Percentiles rank a stretch among this genome's conserved stretches.
phyloP scores from a whole-genome alignment of 2,329 filamentous ascomycete genomes.

The Microcyclospora pomicola region DNA sequence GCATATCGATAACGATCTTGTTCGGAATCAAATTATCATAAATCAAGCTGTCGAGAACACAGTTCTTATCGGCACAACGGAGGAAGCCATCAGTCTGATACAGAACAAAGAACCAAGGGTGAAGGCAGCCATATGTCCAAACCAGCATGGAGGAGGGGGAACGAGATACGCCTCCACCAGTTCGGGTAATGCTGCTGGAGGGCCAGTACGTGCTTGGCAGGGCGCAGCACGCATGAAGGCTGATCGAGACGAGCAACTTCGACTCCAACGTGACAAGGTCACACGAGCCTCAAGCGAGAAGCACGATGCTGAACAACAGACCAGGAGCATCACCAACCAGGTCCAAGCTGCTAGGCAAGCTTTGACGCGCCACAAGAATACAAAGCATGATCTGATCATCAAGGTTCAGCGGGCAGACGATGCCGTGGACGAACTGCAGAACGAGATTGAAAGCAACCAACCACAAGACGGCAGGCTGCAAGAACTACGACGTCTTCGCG shows the following conservation, averaged over 20 bases:
- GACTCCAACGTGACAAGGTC: conserved; percentile 29
- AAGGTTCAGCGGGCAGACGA: conserved; percentile 48
- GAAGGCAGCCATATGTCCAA: conserved; percentile 54
- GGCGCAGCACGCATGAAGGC: conserved; percentile 45
- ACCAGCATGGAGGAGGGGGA: conserved; percentile 46
- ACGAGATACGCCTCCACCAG: conserved; percentile 42
- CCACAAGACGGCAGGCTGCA: conserved; percentile 47
- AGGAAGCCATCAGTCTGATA: conserved; percentile 57
- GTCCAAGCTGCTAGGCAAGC: conserved; percentile 19
- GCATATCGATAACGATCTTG: conserved; percentile 62
- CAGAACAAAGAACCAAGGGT: conserved; percentile 44
- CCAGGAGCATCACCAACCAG: conserved; percentile 33
- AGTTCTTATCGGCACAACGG: conserved; percentile 56
- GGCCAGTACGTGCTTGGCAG: conserved; percentile 39
- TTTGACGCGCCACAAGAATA: conserved; percentile 36
- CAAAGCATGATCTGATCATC: conserved; percentile 37
- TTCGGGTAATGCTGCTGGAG: conserved; percentile 35
- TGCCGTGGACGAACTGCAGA: conserved; percentile 50
- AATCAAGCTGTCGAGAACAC: conserved; percentile 71
- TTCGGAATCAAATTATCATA: conserved; percentile 74
- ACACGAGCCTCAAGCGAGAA: conserved; percentile 32
- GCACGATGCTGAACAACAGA: conserved; percentile 36
- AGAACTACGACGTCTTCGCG: conserved; percentile 35
- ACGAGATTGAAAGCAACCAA: conserved; percentile 44
- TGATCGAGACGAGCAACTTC: conserved; percentile 18